Base-by-base conservation (phyloP, 176 grass and related monocot species). In the Guadua angustifolia region DNA sequence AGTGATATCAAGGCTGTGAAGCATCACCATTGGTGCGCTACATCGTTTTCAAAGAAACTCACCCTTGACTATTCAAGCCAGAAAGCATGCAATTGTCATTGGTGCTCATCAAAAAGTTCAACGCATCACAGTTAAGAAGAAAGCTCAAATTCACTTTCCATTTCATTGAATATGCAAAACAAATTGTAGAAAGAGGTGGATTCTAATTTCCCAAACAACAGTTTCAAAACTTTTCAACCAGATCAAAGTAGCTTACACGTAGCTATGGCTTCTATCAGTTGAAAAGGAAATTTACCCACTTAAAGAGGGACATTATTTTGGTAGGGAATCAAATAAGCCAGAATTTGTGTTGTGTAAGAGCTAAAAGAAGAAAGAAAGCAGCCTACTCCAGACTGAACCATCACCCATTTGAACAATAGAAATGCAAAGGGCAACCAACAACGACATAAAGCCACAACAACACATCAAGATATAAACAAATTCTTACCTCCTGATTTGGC, bases 401-500 rank as follows among this genome's bases (percentile, higher is more conserved):
- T 51, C 32, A 43, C 1, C 33, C 14, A 39, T 17, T 17, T 53
- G 32, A 64, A 69, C 17, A 74, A 11, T 8, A 84, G 10, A 69
- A 58, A 0, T 65, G 45, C 35, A 55, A 82, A 72, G 26, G 25
- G 58, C 55, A 78, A 6, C 7, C 57, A 74, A 49, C n/a, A 29
- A 89, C 33, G 71, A 49, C 15, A 25, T 47, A 79, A 66, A 44
- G 21, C n/a, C 56, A 24, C n/a, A 59, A 1, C 38, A 71, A 9
- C 6, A 82, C 33, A 72, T 72, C 36, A 73, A 82, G 6, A 64
- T 65, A 19, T 57, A 67, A 36, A 47, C 6, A 66, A 73, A 59
- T 51, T 40, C 45, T 65, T 95, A 99, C 96, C 93, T 92, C 86
- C 59, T 91, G 82, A 69, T 67, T 72, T 66, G 89, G 80, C 22